Base-by-base conservation (phyloP, 148 eudicot genomes). In the Vaccinium vitisidaea region DNA sequence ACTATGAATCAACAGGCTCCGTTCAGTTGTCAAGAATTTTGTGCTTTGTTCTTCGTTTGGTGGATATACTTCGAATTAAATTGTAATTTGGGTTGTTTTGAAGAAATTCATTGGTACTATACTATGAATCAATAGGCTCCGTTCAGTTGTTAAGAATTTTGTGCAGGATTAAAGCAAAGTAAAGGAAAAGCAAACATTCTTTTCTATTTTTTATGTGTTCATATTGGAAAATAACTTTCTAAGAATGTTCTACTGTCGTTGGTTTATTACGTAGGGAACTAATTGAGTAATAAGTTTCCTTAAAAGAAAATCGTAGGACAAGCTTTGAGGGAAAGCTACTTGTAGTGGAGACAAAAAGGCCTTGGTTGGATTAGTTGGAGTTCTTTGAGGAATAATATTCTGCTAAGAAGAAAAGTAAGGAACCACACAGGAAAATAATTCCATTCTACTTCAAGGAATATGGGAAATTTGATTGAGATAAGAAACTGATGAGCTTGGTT, bases 401-500 rank as follows among this genome's bases (percentile, higher is more conserved):
- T 2, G 39, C 39, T 19, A 52, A 77, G 43, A 73, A 50, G 58
- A 77, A 6, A 74, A 48, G 25, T 30, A 11, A 76, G 3, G 32
- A 10, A 76, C 55, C 80, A 76, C 80, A 76, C 12, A 9, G 80
- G 14, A 39, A 21, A 21, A 21, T 12, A 39, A 80, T 56, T 8
- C 11, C 49, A 36, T 36, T 80, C 1, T 79, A 30, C 54, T 54
- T 39, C 23, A 30, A 79, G 36, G 27, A 39, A 61, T 7, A 80
- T 43, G 71, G 73, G 23, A 39, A 36, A 27, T 48, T 32, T 25
- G 73, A 21, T 21, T 21, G 32, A 59, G 18, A 52, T 61, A n/a
- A 63, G 54, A 18, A 63, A 63, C 23, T 61, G 83, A 61, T 46
- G 39, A 21, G 83, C 74, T 59, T 61, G 53, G 83, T 59, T 23